phyloP scores from a whole-genome alignment of 2,329 filamentous ascomycete species.

The Coniochaeta sp. region DNA sequence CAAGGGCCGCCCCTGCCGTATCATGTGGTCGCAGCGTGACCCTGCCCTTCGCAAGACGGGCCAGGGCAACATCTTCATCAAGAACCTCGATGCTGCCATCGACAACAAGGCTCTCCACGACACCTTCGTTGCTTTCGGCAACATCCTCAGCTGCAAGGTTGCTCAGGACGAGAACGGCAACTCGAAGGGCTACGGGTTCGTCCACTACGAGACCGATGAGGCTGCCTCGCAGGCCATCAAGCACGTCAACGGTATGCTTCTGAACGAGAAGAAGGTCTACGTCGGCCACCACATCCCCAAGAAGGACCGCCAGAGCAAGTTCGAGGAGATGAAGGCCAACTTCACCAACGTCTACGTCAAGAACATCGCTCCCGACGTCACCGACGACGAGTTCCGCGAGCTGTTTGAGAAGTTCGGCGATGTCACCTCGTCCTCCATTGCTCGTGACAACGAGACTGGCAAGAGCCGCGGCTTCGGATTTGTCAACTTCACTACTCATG shows the following conservation, averaged over 20 bases:
- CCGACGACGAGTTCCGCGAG: slow-evolving; percentile 89
- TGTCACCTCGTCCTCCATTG: slow-evolving; percentile 91
- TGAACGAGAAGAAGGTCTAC: slow-evolving; percentile 99
- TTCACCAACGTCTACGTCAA: slow-evolving; percentile 99
- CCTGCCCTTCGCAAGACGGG: slow-evolving; percentile 98
- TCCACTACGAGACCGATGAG: slow-evolving; percentile 99
- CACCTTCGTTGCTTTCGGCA: slow-evolving; percentile 97
- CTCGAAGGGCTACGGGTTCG: slow-evolving; percentile 98
- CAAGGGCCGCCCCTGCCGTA: slow-evolving; percentile 97
- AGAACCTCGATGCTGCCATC: slow-evolving; percentile 97
- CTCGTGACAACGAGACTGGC: slow-evolving; percentile 73
- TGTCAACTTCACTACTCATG: slow-evolving; percentile 91
- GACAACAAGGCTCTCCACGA: slow-evolving; percentile 99
- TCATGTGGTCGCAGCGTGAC: slow-evolving; percentile 99
- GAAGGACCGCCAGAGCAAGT: slow-evolving; percentile 99
- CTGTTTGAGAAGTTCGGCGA: slow-evolving; percentile 90
- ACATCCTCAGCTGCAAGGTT: slow-evolving; percentile 99
- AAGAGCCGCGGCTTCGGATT: slow-evolving; percentile 96
- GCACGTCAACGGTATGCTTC: slow-evolving; percentile 98
- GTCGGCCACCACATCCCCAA: slow-evolving; percentile 99
- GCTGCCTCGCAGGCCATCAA: slow-evolving; percentile 96
- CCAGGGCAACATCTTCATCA: slow-evolving; percentile 99
- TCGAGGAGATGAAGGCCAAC: slow-evolving; percentile 99
- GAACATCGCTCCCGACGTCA: slow-evolving; percentile 81
- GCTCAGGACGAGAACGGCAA: slow-evolving; percentile 93